Evolutionary conservation across 352 stramenopile genomes (phyloP).

Genomic region (Phytophthora ohioensis): DNA sequence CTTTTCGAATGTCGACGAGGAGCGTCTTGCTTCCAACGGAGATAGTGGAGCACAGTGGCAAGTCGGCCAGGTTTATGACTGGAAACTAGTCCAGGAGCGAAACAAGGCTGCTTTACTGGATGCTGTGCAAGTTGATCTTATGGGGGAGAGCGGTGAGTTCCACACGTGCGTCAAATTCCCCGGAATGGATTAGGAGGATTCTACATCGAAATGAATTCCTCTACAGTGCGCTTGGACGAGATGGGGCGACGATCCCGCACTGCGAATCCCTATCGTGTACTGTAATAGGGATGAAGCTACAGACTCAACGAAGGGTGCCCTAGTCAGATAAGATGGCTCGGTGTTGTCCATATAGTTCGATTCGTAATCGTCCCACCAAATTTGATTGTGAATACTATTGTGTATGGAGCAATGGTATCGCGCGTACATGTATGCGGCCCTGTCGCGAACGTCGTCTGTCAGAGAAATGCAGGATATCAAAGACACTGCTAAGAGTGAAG

Average conservation of each 20-base stretch:
- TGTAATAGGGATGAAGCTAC: no score
- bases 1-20: slow-evolving; percentile 68
- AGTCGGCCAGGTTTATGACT: slow-evolving; percentile 57
- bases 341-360: no score
- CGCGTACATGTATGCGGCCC: neutral
- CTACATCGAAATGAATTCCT: no score
- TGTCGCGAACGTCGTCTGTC: neutral
- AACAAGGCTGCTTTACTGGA: slow-evolving; percentile 29
- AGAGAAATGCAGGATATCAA: no score
- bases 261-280: no score
- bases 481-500: no score
- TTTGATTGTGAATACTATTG: neutral
- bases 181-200: slow-evolving; percentile 49
- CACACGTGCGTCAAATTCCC: slow-evolving; percentile 88
- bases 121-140: slow-evolving; percentile 58
- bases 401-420: neutral
- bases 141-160: slow-evolving; percentile 93
- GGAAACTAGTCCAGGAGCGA: slow-evolving; percentile 35
- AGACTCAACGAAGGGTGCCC: no score
- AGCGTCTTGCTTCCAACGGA: slow-evolving; percentile 29
- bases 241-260: no score
- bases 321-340: no score
- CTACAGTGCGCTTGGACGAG: no score
- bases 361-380: neutral
- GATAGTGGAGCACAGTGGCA: slow-evolving; percentile 31